These are phyloP conservation scores for Cornus florida DNA, from an alignment of 148 eudicot genomes.

Conservation along the genomic window DNA sequence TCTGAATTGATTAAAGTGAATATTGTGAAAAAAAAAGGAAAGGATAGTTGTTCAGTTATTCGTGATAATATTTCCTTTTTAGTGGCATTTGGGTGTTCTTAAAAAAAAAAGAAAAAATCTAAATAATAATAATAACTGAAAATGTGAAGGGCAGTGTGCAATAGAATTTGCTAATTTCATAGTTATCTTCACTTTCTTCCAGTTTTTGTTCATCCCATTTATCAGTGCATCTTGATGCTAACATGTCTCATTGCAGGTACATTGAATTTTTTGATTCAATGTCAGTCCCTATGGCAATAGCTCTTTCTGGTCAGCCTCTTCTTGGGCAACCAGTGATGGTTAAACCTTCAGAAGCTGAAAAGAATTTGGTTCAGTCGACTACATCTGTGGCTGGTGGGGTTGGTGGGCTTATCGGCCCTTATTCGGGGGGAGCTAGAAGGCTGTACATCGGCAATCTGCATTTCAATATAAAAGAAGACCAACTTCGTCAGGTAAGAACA, in stretches of 20 bases:
- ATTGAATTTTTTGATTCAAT: slow-evolving; percentile 86
- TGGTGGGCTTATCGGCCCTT: slow-evolving; percentile 47
- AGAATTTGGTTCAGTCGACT: slow-evolving; percentile 82
- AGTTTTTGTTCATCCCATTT: neutral
- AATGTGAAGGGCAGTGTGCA: too few species aligned
- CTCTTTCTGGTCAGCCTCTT: slow-evolving; percentile 85
- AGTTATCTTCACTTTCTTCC: neutral
- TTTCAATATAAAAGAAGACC: slow-evolving; percentile 74
- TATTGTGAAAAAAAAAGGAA: too few species aligned
- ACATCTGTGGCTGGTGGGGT: slow-evolving; percentile 51
- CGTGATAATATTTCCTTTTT: too few species aligned
- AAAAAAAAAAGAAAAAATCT: too few species aligned
- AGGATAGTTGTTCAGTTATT: too few species aligned
- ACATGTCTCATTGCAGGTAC: slow-evolving; percentile 47
- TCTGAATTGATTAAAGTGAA: too few species aligned
- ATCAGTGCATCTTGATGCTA: neutral
- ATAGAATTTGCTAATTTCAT: too few species aligned
- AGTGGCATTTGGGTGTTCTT: too few species aligned
- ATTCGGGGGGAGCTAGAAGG: slow-evolving; percentile 71
- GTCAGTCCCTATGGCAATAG: slow-evolving; percentile 99
- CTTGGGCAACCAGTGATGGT: slow-evolving; percentile 95
- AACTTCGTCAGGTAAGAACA: slow-evolving; percentile 73
- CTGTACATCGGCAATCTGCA: slow-evolving; percentile 87
- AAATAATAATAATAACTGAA: too few species aligned
- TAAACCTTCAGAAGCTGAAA: slow-evolving; percentile 97